A percentile compares a stretch with the other conserved stretches of the same genome.
Conservation (phyloP, 2,329 filamentous ascomycete genomes). For the Gliomastix tumulicola region DNA sequence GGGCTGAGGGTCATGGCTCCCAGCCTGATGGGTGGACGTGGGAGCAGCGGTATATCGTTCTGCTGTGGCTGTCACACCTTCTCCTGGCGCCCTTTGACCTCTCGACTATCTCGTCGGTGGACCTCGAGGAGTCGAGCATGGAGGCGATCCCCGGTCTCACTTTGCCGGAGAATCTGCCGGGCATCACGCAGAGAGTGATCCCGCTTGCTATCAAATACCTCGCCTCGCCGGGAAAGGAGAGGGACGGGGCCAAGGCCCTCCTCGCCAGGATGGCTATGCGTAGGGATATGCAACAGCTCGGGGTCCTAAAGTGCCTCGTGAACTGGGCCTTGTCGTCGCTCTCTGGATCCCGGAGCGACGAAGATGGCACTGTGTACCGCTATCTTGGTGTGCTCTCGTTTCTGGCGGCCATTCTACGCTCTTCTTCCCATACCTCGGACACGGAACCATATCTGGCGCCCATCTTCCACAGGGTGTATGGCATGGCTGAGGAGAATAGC, state of each 20-base stretch:
- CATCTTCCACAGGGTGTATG: slow-evolving; percentile 60
- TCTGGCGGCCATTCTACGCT: slow-evolving; percentile 63
- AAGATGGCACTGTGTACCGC: slow-evolving; percentile 55
- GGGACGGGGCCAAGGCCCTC: slow-evolving; percentile 77
- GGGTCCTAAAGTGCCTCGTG: slow-evolving; percentile 61
- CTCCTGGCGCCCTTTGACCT: slow-evolving; percentile 86
- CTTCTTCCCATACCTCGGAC: slow-evolving; percentile 66
- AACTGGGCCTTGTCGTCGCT: slow-evolving; percentile 64
- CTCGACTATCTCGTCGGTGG: slow-evolving; percentile 67
- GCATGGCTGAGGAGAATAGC: slow-evolving; percentile 45
- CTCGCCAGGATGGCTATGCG: slow-evolving; percentile 78
- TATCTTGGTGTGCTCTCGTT: slow-evolving; percentile 77
- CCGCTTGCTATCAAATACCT: slow-evolving; percentile 67
- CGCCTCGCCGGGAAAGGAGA: slow-evolving; percentile 72
- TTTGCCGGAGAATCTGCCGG: slow-evolving; percentile 57
- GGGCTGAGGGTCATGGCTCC: too few species aligned
- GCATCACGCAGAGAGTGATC: slow-evolving; percentile 63
- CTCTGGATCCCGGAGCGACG: slow-evolving; percentile 31
- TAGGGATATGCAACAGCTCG: slow-evolving; percentile 77
- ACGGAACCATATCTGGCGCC: slow-evolving; percentile 58
- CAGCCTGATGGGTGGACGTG: slow-evolving; percentile 49
- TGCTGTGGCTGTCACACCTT: slow-evolving; percentile 82
- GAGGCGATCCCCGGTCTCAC: slow-evolving; percentile 38
- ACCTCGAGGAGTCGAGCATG: slow-evolving; percentile 36
- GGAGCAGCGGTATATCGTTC: slow-evolving; percentile 82